Conservation (phyloP, 352 stramenopile genomes). For the Phytophthora uliginosa region DNA sequence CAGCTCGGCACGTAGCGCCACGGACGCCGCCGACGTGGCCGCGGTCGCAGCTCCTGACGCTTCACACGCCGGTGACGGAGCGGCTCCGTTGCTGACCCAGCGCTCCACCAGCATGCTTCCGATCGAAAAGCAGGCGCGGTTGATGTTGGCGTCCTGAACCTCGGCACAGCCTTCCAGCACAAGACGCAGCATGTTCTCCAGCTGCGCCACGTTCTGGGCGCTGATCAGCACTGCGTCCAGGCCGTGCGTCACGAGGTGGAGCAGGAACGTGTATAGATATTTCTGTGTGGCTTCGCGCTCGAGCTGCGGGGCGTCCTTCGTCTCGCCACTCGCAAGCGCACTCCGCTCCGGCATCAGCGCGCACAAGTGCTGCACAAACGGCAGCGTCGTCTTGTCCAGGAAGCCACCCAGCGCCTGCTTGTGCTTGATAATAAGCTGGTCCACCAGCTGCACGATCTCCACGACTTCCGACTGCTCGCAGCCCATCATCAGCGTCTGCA, state of each 20-base stretch:
- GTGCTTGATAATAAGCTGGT: slow-evolving; percentile 91
- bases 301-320: slow-evolving; percentile 79
- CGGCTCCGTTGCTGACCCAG: slow-evolving; percentile 55
- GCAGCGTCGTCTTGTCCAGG: slow-evolving; percentile 70
- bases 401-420: slow-evolving; percentile 76
- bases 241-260: slow-evolving; percentile 80
- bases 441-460: slow-evolving; percentile 85
- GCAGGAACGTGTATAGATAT: slow-evolving; percentile 84
- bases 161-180: slow-evolving; percentile 77
- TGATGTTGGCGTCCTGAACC: slow-evolving; percentile 78
- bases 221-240: slow-evolving; percentile 76
- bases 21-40: slow-evolving; percentile 33
- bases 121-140: slow-evolving; percentile 83
- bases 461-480: slow-evolving; percentile 75
- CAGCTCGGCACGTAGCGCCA: slow-evolving; percentile 39
- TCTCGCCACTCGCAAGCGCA: slow-evolving; percentile 53
- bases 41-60: slow-evolving; percentile 24
- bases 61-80: slow-evolving; percentile 35
- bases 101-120: slow-evolving; percentile 71
- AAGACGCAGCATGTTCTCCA: slow-evolving; percentile 76
- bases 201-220: slow-evolving; percentile 65
- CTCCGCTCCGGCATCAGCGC: slow-evolving; percentile 70
- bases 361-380: slow-evolving; percentile 82
- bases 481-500: slow-evolving; percentile 73
- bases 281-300: slow-evolving; percentile 85